Percentiles rank a stretch among this genome's conserved stretches.
phyloP scores from a whole-genome alignment of 2,329 filamentous ascomycete species.

The Trichoderma atroviride region DNA sequence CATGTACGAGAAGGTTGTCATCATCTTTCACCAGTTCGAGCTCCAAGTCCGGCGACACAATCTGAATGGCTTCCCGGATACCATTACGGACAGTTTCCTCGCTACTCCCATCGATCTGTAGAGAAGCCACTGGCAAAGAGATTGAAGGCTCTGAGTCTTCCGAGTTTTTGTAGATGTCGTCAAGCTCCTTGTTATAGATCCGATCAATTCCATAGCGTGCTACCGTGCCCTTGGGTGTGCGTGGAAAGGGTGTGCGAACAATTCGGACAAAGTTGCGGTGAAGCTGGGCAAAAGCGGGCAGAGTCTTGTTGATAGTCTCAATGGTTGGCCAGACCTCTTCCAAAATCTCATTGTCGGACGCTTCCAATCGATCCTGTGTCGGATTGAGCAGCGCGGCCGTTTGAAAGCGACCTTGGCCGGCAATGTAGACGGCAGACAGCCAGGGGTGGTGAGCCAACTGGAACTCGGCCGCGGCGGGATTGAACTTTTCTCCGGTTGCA shows the following conservation, averaged over 20 bases:
- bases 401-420: background rate
- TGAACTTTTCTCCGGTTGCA: background rate
- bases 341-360: background rate
- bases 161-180: background rate
- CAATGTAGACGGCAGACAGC: background rate
- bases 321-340: background rate
- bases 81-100: background rate
- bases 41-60: background rate
- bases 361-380: background rate
- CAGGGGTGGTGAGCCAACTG: background rate
- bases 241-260: background rate
- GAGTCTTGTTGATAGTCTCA: background rate
- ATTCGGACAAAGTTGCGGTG: background rate
- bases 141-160: background rate
- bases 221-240: background rate
- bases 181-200: background rate
- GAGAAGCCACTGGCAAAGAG: background rate
- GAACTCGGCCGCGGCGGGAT: background rate
- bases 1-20: background rate
- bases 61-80: background rate
- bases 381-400: background rate
- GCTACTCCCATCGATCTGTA: background rate
- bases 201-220: background rate
- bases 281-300: background rate
- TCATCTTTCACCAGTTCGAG: background rate